Conservation (phyloP, 139 green algal genomes). For the Volvox reticuliferus region DNA sequence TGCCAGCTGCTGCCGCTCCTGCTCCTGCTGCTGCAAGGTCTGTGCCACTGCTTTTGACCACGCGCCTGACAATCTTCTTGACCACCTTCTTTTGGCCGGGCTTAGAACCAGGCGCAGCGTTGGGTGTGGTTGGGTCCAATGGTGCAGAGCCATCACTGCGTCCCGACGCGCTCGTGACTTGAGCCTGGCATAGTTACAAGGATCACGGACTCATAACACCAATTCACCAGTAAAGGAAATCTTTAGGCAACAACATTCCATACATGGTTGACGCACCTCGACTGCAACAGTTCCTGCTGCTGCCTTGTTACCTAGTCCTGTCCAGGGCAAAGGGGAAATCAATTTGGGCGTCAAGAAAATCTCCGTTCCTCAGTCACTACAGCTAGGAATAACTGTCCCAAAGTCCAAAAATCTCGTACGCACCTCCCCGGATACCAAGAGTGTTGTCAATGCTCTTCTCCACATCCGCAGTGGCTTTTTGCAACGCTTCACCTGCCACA, state of each 20-base stretch:
- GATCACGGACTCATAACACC: neutral
- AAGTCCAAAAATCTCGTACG: neutral
- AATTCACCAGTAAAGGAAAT: neutral
- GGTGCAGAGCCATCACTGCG: neutral
- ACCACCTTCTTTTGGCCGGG: conserved; percentile 34
- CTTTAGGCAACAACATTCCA: neutral
- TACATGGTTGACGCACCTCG: neutral
- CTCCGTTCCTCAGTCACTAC: neutral
- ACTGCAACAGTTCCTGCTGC: neutral
- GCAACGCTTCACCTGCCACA: conserved; percentile 41
- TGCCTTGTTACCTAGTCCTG: neutral
- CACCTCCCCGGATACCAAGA: conserved; percentile 37
- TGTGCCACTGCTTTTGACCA: conserved; percentile 29
- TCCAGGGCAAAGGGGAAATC: neutral
- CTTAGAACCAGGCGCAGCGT: neutral
- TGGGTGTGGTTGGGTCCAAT: neutral
- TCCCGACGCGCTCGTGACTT: neutral
- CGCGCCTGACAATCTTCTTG: conserved; percentile 4
- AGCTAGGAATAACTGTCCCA: neutral
- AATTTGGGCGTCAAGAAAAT: neutral
- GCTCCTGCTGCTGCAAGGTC: neutral
- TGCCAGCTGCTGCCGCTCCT: neutral
- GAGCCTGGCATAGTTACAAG: neutral
- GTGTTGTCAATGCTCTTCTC: conserved; percentile 56
- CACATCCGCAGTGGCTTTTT: conserved; percentile 61